A percentile compares a stretch with the other conserved stretches of the same genome.
Conservation (phyloP, 1,284 basidiomycete genomes). For the Ceratobasidium sp. region DNA sequence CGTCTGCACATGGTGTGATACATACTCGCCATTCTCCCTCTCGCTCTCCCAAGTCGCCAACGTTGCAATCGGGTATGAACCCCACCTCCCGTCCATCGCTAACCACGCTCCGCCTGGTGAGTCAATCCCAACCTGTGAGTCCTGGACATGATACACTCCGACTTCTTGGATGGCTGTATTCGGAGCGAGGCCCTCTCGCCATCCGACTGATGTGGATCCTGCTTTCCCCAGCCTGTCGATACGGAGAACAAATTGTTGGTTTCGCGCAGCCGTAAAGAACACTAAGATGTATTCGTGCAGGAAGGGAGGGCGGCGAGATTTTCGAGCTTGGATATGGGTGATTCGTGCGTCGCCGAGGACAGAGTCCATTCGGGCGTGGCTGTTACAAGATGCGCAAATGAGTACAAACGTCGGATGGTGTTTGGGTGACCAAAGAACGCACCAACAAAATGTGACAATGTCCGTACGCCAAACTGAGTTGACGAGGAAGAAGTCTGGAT, state of each 20-base stretch:
- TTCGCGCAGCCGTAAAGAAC: constrained; percentile 5
- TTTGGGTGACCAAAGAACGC: not conserved
- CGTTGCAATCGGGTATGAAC: constrained; percentile 19
- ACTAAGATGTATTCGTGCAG: constrained; percentile 33
- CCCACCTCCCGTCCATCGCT: constrained; percentile 17
- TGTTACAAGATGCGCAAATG: not conserved
- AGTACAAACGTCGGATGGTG: not conserved
- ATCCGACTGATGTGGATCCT: not conserved
- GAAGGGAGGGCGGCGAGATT: constrained; percentile 31
- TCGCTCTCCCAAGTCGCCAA: constrained; percentile 1
- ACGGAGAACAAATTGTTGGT: constrained; percentile 29
- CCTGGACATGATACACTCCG: constrained; percentile 25
- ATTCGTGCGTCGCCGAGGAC: constrained; percentile 20
- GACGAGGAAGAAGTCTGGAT: constrained; percentile 13
- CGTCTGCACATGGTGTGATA: constrained; percentile 22
- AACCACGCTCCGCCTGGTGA: constrained; percentile 10
- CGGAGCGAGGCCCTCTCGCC: not conserved
- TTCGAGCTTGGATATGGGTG: constrained; percentile 34
- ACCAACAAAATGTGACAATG: constrained; percentile 39
- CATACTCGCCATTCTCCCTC: not conserved
- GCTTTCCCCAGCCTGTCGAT: constrained; percentile 34
- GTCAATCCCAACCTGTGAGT: constrained; percentile 26
- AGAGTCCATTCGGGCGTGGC: constrained; percentile 3
- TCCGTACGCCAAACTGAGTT: constrained; percentile 18
- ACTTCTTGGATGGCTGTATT: constrained; percentile 25